phyloP scores from a whole-genome alignment of 441 rosid genomes.

The Manihot esculenta region DNA sequence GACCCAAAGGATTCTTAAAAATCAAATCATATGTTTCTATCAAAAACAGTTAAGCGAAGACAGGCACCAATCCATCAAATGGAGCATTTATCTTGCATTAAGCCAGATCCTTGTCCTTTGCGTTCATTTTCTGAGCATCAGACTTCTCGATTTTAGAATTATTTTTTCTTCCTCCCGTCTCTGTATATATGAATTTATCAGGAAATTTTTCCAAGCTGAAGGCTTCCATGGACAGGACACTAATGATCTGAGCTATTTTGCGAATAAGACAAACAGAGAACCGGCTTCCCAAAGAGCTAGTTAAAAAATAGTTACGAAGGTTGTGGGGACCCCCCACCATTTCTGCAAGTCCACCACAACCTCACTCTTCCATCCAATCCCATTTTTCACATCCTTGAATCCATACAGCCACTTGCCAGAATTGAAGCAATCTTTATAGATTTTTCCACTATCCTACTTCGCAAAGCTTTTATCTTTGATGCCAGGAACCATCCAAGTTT shows the following conservation, averaged over 20 bases:
- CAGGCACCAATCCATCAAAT: background rate
- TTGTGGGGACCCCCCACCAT: slow-evolving; percentile 36
- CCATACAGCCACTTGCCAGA: slow-evolving; percentile 12
- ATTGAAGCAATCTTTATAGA: slow-evolving; percentile 20
- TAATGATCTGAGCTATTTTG: background rate
- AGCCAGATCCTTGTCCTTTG: background rate
- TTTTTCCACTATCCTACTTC: slow-evolving; percentile 7
- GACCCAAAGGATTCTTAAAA: background rate
- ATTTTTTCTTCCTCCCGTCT: background rate
- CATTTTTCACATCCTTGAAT: slow-evolving; percentile 1
- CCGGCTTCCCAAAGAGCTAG: slow-evolving; percentile 5
- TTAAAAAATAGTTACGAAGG: background rate
- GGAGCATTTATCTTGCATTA: background rate
- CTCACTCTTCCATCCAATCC: slow-evolving; percentile 40
- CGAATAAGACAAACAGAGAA: slow-evolving; percentile 34
- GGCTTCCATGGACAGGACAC: background rate
- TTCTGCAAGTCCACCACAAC: slow-evolving; percentile 48
- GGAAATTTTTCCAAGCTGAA: background rate
- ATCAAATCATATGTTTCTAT: background rate
- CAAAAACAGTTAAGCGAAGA: too few species aligned
- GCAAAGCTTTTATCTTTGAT: slow-evolving; percentile 32
- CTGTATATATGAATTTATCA: background rate
- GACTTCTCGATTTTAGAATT: background rate
- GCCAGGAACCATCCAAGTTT: slow-evolving; percentile 94
- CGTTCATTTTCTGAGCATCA: background rate